A percentile compares a stretch with the other conserved stretches of the same genome.
These are phyloP conservation scores for Byssochlamys sp. DNA, from an alignment of 2,329 filamentous ascomycete species.

Conservation along the genomic window DNA sequence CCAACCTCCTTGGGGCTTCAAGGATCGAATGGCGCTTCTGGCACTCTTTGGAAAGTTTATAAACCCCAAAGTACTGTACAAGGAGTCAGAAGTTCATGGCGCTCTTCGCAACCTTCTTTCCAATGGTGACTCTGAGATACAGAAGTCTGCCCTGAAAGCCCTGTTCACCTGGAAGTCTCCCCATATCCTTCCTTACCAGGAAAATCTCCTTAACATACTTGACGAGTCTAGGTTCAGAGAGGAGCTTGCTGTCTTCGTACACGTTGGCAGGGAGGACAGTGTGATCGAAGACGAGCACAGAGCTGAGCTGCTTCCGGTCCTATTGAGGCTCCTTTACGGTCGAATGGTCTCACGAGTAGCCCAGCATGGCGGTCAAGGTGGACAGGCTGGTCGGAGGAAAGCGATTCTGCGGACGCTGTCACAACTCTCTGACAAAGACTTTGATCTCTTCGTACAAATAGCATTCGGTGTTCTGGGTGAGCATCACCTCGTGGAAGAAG, in stretches of 20 bases:
- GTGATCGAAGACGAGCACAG: conserved; percentile 66
- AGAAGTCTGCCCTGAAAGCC: conserved; percentile 73
- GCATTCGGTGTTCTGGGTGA: conserved; percentile 61
- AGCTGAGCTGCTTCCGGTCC: conserved; percentile 66
- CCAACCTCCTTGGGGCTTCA: conserved; percentile 34
- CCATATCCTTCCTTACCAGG: conserved; percentile 65
- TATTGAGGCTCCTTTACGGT: conserved; percentile 81
- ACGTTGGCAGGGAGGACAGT: conserved; percentile 55
- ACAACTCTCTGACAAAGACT: conserved; percentile 62
- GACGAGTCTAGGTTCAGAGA: conserved; percentile 89
- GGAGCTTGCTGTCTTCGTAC: conserved; percentile 80
- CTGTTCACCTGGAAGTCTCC: conserved; percentile 82
- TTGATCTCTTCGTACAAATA: conserved; percentile 74
- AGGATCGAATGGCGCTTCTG: conserved; percentile 74
- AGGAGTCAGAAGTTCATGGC: conserved; percentile 63
- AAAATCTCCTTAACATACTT: conserved; percentile 74
- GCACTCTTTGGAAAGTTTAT: conserved; percentile 72
- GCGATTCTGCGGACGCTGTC: conserved; percentile 67
- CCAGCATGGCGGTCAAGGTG: conserved; percentile 64
- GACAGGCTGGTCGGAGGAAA: conserved; percentile 68
- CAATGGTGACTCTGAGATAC: conserved; percentile 83
- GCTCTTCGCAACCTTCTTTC: conserved; percentile 66
- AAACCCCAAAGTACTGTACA: conserved; percentile 78
- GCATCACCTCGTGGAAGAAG: conserved; percentile 48
- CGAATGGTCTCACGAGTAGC: conserved; percentile 76